Percentiles rank a stretch among this genome's conserved stretches.
Evolutionary conservation across 140 eudicot genomes (phyloP).

Genomic region (Cichorium intybus): DNA sequence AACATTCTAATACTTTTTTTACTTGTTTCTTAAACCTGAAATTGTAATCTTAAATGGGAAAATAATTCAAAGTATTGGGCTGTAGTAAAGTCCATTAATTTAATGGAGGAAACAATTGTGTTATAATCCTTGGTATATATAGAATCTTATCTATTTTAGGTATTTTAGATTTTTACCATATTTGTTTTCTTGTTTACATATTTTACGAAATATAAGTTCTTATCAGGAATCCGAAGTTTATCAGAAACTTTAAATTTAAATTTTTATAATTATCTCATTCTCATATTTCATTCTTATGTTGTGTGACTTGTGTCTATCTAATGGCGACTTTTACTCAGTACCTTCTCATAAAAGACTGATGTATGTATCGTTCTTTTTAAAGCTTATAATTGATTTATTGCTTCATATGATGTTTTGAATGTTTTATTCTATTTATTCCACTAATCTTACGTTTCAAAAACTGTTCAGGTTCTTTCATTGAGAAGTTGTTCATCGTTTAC

Average conservation of each 20-base stretch:
- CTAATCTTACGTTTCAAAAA: slow-evolving; percentile 9
- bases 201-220: too few relatives aligned
- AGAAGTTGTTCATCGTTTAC: slow-evolving; percentile 62
- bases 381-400: not conserved
- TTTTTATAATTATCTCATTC: too few relatives aligned
- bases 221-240: not conserved
- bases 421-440: not conserved
- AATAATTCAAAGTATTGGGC: not conserved
- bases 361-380: too few relatives aligned
- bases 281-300: too few relatives aligned
- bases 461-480: slow-evolving; percentile 65
- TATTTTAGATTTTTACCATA: not conserved
- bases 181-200: not conserved
- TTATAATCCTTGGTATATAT: not conserved
- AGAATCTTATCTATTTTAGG: not conserved
- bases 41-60: not conserved
- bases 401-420: not conserved
- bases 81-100: not conserved
- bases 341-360: too few relatives aligned
- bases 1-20: not conserved
- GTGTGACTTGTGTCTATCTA: too few relatives aligned
- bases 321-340: too few relatives aligned
- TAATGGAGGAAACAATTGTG: not conserved
- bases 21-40: not conserved
- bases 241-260: too few relatives aligned